A percentile compares a stretch with the other conserved stretches of the same genome.
These are phyloP conservation scores for Botrytis galanthina DNA, from an alignment of 2,329 filamentous ascomycete genomes.

Conservation along the genomic window DNA sequence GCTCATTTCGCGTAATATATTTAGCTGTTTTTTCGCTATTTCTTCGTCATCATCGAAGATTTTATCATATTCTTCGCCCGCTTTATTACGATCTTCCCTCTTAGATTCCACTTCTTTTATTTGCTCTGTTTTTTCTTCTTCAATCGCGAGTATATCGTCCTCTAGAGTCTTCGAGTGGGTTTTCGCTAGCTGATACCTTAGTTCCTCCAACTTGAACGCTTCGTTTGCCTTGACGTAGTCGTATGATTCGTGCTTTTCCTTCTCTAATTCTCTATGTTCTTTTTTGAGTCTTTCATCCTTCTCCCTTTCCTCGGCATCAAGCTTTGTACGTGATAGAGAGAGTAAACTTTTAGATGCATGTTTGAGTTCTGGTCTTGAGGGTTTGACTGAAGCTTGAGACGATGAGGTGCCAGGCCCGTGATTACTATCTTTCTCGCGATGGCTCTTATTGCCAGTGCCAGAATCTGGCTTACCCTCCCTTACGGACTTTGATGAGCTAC, in stretches of 20 bases:
- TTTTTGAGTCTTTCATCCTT: not conserved
- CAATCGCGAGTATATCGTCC: not conserved
- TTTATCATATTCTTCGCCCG: not conserved
- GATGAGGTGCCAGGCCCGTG: not conserved
- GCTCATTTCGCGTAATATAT: not conserved
- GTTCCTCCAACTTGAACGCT: rapidly evolving
- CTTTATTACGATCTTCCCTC: not conserved
- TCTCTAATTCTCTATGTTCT: not conserved
- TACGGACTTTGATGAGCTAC: not conserved
- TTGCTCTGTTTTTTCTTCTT: not conserved
- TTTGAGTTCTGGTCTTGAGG: not conserved
- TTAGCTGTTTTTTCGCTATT: rapidly evolving
- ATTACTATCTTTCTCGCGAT: not conserved
- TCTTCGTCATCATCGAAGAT: rapidly evolving
- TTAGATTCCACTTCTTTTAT: rapidly evolving
- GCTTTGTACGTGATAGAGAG: not conserved
- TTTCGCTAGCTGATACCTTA: not conserved
- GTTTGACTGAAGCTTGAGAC: not conserved
- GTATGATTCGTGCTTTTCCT: rapidly evolving
- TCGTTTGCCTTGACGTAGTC: not conserved
- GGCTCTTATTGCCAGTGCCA: not conserved
- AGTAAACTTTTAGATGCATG: not conserved
- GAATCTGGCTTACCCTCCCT: not conserved
- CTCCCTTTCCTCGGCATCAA: not conserved
- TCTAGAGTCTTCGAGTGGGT: too few species aligned